These are phyloP conservation scores for Fusarium pilosicola DNA, from an alignment of 2,329 filamentous ascomycete species.

Conservation along the genomic window DNA sequence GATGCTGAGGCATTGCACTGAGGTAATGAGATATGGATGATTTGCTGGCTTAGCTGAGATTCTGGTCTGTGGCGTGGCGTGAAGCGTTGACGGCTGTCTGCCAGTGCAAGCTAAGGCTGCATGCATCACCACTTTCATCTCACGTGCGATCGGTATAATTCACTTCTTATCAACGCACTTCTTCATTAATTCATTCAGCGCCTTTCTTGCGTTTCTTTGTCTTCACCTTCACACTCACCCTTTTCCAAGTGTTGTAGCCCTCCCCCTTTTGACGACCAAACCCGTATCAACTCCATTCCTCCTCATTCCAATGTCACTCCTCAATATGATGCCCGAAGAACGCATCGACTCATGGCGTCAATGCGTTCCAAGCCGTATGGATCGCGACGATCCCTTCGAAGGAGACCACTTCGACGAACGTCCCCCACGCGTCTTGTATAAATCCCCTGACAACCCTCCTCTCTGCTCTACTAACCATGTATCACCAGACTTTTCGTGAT, in stretches of 20 bases:
- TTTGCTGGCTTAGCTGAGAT: neutral
- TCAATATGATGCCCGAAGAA: conserved; percentile 18
- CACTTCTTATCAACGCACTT: no score
- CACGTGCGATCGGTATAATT: neutral
- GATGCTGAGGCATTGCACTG: neutral
- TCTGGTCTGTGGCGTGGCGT: fast-evolving
- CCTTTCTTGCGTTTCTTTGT: neutral
- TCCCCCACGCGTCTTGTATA: conserved; percentile 47
- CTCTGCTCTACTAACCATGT: neutral
- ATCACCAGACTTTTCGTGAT: conserved; percentile 41
- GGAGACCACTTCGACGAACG: conserved; percentile 48
- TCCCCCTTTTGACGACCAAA: neutral
- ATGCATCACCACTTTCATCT: neutral
- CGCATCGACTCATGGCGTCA: conserved; percentile 49
- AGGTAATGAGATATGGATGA: neutral
- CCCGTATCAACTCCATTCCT: neutral
- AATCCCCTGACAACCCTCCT: fast-evolving
- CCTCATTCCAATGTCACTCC: neutral
- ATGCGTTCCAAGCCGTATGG: conserved; percentile 49
- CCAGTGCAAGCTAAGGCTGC: neutral
- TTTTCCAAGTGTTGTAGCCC: neutral
- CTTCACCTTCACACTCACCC: neutral
- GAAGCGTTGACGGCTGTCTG: conserved; percentile 21
- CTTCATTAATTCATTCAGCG: neutral
- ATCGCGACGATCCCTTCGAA: conserved; percentile 50